Evolutionary conservation across 2,329 filamentous ascomycete genomes (phyloP).

Genomic region (Penicillium sclerotigenum): DNA sequence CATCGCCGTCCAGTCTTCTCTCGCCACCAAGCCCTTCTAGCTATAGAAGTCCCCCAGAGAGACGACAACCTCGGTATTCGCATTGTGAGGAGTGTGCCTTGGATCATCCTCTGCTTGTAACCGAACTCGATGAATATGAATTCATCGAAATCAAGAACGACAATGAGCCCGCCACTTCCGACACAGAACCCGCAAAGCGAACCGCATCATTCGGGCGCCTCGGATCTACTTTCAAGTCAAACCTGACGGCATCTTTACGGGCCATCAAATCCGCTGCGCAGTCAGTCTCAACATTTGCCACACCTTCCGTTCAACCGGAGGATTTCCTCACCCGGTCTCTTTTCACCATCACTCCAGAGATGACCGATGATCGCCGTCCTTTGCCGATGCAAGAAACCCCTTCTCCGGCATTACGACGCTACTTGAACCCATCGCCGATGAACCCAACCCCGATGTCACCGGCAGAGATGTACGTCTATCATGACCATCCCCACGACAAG

Average conservation of each 20-base stretch:
- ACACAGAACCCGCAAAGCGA: conserved; percentile 15
- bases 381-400: conserved; percentile 53
- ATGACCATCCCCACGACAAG: conserved; percentile 39
- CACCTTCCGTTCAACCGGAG: conserved; percentile 52
- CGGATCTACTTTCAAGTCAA: conserved; percentile 57
- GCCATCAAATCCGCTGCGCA: conserved; percentile 60
- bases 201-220: conserved; percentile 38
- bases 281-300: conserved; percentile 59
- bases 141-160: conserved; percentile 20
- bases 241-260: conserved; percentile 60
- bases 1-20: conserved; percentile 47
- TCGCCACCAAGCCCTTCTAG: conserved; percentile 43
- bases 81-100: conserved; percentile 54
- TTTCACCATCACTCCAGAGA: conserved; percentile 54
- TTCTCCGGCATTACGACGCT: conserved; percentile 56
- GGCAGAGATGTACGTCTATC: conserved; percentile 46
- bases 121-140: conserved; percentile 24
- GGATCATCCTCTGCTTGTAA: conserved; percentile 57
- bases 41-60: conserved; percentile 36
- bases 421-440: conserved; percentile 56
- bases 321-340: conserved; percentile 59
- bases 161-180: conserved; percentile 11
- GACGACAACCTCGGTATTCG: conserved; percentile 49
- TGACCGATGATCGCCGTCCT: conserved; percentile 61
- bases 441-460: conserved; percentile 45